Conservation (phyloP, 73 alveolate genomes). For the Symbiodinium natans region DNA sequence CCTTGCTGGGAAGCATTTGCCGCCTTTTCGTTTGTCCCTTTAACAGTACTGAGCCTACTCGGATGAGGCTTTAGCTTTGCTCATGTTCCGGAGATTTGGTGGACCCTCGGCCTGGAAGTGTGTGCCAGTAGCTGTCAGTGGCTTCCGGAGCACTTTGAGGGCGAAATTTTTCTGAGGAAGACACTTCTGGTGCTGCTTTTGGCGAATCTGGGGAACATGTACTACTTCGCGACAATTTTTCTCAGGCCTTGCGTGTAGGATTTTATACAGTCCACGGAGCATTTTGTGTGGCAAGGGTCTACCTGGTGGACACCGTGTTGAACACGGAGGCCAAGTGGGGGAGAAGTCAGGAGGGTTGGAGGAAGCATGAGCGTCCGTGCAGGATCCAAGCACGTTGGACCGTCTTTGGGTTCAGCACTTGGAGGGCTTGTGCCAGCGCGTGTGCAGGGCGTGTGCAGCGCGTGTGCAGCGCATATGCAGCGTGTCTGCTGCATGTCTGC, state of each 20-base stretch:
- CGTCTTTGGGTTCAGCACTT: conserved; percentile 23
- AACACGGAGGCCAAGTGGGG: conserved; percentile 1
- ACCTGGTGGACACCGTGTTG: conserved; percentile 68
- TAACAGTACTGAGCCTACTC: too few relatives aligned
- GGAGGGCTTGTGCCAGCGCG: background rate
- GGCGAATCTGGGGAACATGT: conserved; percentile 50
- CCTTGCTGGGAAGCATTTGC: too few relatives aligned
- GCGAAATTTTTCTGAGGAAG: conserved; percentile 4
- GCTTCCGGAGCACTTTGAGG: background rate
- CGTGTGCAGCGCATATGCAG: too few relatives aligned
- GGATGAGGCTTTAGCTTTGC: conserved; percentile 36
- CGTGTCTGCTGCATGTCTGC: background rate
- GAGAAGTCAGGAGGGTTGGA: background rate
- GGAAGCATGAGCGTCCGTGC: background rate
- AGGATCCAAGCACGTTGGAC: conserved; percentile 34
- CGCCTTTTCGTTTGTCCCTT: too few relatives aligned
- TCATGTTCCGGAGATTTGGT: conserved; percentile 45
- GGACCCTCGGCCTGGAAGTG: conserved; percentile 20
- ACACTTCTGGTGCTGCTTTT: conserved; percentile 33
- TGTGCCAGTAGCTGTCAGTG: background rate
- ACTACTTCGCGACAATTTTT: conserved; percentile 76
- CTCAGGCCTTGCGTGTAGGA: conserved; percentile 5
- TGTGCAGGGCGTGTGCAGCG: too few relatives aligned
- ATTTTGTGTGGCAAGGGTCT: conserved; percentile 60
- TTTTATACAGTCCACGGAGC: too few relatives aligned